A percentile compares a stretch with the other conserved stretches of the same genome.
Conservation (phyloP, 164 flowering plant species). For the Platanus orientalis region DNA sequence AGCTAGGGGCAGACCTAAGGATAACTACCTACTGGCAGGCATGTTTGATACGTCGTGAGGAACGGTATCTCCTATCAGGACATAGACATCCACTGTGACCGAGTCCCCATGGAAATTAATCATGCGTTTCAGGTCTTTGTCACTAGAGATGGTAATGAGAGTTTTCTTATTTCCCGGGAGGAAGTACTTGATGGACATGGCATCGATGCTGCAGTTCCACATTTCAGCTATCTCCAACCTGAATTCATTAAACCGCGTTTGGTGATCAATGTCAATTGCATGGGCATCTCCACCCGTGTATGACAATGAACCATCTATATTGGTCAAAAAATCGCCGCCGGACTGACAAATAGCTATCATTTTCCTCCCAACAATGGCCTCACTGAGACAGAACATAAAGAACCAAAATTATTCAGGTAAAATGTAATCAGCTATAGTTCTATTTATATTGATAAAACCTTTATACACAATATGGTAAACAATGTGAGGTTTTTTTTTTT, state of each 20-base stretch:
- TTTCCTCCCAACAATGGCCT: slow-evolving; percentile 43
- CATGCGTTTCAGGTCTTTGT: slow-evolving; percentile 68
- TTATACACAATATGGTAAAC: too few relatives aligned
- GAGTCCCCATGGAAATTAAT: slow-evolving; percentile 41
- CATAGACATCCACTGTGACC: slow-evolving; percentile 42
- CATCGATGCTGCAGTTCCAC: slow-evolving; percentile 32
- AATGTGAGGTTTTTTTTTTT: too few relatives aligned
- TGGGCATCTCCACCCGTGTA: slow-evolving; percentile 66
- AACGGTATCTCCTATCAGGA: slow-evolving; percentile 36
- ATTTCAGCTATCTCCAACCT: slow-evolving; percentile 52
- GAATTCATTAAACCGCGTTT: slow-evolving; percentile 41
- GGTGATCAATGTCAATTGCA: slow-evolving; percentile 49
- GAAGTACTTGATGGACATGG: slow-evolving; percentile 54
- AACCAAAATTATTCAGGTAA: not conserved
- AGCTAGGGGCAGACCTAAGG: not conserved
- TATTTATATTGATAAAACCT: not conserved
- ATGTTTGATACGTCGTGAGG: slow-evolving; percentile 30
- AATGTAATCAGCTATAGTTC: too few relatives aligned
- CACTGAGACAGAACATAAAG: not conserved
- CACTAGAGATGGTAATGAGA: slow-evolving; percentile 37
- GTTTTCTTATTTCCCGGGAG: slow-evolving; percentile 30
- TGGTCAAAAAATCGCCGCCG: slow-evolving; percentile 49
- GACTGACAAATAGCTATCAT: slow-evolving; percentile 75
- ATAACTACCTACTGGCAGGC: slow-evolving; percentile 50
- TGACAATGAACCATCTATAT: slow-evolving; percentile 43